Evolutionary conservation across 2,329 filamentous ascomycete species (phyloP).

Genomic region (Neobulgaria alba): DNA sequence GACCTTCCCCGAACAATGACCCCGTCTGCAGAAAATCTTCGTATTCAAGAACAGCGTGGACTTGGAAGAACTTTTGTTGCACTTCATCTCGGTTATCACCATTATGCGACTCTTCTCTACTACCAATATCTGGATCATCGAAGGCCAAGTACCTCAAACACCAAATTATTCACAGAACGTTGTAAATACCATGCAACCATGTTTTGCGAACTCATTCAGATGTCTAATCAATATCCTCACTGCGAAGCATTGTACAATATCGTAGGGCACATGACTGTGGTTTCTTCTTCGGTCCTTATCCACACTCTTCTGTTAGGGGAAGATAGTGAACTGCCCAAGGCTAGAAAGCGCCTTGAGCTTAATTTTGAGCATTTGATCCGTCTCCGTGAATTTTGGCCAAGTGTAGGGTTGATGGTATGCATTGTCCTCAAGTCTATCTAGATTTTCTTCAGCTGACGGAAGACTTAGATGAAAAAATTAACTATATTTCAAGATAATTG

Average conservation of each 20-base stretch:
- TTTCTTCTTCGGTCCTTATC: conserved; percentile 28
- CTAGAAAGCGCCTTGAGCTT: conserved; percentile 22
- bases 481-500: not conserved
- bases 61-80: conserved; percentile 35
- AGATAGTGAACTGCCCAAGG: conserved; percentile 11
- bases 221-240: conserved; percentile 23
- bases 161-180: conserved; percentile 9
- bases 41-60: too few relatives aligned
- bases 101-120: conserved; percentile 37
- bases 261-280: conserved; percentile 29
- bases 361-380: conserved; percentile 29
- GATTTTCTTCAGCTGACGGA: too few relatives aligned
- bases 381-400: conserved; percentile 29
- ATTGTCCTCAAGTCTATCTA: too few relatives aligned
- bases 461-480: too few relatives aligned
- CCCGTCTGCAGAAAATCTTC: too few relatives aligned
- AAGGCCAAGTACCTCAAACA: not conserved
- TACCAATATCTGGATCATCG: conserved; percentile 34
- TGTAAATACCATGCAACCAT: conserved; percentile 30
- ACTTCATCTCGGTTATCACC: conserved; percentile 37
- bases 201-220: conserved; percentile 25
- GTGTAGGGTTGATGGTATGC: too few relatives aligned
- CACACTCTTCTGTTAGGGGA: conserved; percentile 30
- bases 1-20: too few relatives aligned
- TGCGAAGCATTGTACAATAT: conserved; percentile 28